Evolutionary conservation across 768 basidiomycete genomes (phyloP), one percentile per base, ranked within the genome.

Genomic region (Boletus huronensis): DNA sequence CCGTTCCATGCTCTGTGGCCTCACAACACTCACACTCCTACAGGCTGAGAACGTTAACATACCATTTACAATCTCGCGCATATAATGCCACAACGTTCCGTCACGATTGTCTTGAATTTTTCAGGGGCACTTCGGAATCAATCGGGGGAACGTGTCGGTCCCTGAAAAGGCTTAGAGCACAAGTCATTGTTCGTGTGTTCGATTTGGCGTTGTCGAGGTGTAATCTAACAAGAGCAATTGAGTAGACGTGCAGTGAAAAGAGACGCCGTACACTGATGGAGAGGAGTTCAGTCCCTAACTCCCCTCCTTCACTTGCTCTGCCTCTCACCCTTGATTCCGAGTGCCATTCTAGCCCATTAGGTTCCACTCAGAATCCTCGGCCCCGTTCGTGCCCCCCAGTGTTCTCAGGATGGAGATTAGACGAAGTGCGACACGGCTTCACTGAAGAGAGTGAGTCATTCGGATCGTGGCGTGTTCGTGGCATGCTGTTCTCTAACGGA

Each of bases 351-450:
- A 36, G 0, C 17, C 19, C 23, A 11, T 3, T 21, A 6, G 17
- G 11, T n/a, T n/a, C 43, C 36, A 5, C 10, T 28, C 29, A 28
- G 19, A 43, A 38, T 16, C 10, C 26, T 50, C 48, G 52, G 1
- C 28, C 45, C 2, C 2, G 13, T 32, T 58, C 48, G 7, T 53
- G 51, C 23, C 58, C 57, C 3, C 57, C 57, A 2, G 21, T 17
- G 8, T 10, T 56, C 3, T n/a, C 14, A 32, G 31, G 7, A 23
- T 28, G 26, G 32, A 38, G 3, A 6, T 9, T 14, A 9, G 17
- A 23, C 3, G 19, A 23, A 2, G 6, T 4, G 16, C 53, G 2
- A 31, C 0, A 4, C 16, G n/a, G 1, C 1, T n/a, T 19, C 11
- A 0, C 5, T 35, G 3, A 19, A 17, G 8, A 10, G 8, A 14